Percentiles rank a stretch among this genome's conserved stretches.
phyloP scores from a whole-genome alignment of 495 filamentous ascomycete species.

The Talaromyces stipitatus region DNA sequence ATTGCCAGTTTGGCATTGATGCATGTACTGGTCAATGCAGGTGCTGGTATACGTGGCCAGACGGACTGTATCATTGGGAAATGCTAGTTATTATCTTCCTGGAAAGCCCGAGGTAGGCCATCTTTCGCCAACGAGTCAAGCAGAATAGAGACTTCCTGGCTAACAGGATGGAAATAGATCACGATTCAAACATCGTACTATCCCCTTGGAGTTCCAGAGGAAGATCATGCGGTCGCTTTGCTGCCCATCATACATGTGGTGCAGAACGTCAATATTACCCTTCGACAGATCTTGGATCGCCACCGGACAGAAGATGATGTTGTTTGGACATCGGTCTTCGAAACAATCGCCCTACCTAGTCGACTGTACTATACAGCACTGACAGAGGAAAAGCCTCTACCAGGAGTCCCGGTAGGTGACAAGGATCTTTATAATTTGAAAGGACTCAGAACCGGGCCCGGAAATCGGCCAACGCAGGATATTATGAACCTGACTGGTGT shows the following conservation, averaged over 20 bases:
- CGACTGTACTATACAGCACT: slow-evolving; percentile 34
- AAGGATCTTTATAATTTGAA: slow-evolving; percentile 57
- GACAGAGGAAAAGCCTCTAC: neutral
- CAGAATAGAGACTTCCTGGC: neutral
- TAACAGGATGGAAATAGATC: neutral
- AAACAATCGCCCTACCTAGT: slow-evolving; percentile 43
- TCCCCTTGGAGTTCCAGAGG: neutral
- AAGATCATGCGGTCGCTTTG: neutral
- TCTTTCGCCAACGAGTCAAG: neutral
- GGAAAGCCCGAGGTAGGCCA: neutral
- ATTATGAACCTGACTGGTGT: slow-evolving; percentile 34
- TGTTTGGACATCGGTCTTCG: neutral
- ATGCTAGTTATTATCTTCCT: neutral
- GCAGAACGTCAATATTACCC: neutral
- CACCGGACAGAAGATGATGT: neutral
- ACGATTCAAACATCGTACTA: neutral
- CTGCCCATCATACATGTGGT: neutral
- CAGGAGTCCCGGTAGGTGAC: slow-evolving; percentile 40
- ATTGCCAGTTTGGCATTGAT: neutral
- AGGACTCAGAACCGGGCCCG: slow-evolving; percentile 45
- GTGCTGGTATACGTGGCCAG: neutral
- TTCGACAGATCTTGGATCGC: neutral
- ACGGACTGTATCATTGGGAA: neutral
- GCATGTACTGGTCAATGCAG: neutral
- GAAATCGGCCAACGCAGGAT: slow-evolving; percentile 42